phyloP scores from a whole-genome alignment of 2,329 filamentous ascomycete genomes.

The Phialemoniopsis sp. region DNA sequence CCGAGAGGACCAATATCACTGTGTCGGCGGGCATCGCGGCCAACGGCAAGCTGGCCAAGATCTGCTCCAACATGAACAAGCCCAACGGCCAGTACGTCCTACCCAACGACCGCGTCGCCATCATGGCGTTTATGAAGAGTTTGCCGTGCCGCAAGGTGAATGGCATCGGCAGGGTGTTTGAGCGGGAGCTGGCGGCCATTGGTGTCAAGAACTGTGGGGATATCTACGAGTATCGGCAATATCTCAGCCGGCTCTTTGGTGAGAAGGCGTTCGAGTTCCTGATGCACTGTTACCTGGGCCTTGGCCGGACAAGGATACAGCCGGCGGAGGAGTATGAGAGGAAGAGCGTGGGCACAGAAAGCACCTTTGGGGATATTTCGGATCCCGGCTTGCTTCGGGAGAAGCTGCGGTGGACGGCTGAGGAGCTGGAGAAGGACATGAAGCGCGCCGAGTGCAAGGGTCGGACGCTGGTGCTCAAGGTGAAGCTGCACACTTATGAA shows the following conservation, averaged over 20 bases:
- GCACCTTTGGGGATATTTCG: conserved; percentile 79
- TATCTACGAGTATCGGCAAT: conserved; percentile 72
- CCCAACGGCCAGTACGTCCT: conserved; percentile 88
- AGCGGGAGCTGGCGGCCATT: conserved; percentile 83
- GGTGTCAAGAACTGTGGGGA: conserved; percentile 87
- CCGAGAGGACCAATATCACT: conserved; percentile 74
- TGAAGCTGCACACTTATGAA: conserved; percentile 93
- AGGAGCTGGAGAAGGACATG: conserved; percentile 85
- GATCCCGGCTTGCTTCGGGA: conserved; percentile 64
- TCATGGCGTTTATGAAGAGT: conserved; percentile 82
- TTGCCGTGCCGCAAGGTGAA: conserved; percentile 89
- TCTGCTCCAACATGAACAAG: conserved; percentile 93
- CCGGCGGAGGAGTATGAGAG: conserved; percentile 86
- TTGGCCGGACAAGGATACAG: conserved; percentile 80
- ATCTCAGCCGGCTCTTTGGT: conserved; percentile 75
- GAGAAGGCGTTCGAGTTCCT: conserved; percentile 89
- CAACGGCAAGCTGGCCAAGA: conserved; percentile 91
- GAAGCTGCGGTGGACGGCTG: conserved; percentile 76
- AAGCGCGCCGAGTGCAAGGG: conserved; percentile 77
- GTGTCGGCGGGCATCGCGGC: conserved; percentile 92
- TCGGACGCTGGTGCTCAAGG: conserved; percentile 84
- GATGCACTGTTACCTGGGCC: conserved; percentile 76
- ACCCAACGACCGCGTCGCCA: conserved; percentile 64
- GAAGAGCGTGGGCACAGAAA: conserved; percentile 91
- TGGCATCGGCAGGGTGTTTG: conserved; percentile 89